Evolutionary conservation across 768 basidiomycete species (phyloP), one percentile per base, ranked within the genome.

Genomic region (Mrakia hoshinonis): DNA sequence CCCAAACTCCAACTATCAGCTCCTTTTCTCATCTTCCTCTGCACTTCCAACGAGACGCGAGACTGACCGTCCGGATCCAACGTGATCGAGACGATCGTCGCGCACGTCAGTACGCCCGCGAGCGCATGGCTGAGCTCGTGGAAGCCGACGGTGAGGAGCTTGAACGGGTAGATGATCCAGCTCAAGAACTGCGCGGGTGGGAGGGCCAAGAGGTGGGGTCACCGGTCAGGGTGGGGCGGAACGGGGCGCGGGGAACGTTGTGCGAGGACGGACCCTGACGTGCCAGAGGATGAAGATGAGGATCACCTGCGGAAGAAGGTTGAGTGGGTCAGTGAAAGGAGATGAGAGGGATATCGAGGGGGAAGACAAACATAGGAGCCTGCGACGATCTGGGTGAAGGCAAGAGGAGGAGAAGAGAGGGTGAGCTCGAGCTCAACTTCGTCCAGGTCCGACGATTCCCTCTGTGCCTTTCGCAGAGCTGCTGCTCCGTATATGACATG

Each of bases 41-140:
- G 2, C 24, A 31, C 2, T 29, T 13, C 29, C 10, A 52, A 29
- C 3, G 10, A 26, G 52, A 54, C 29, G 13, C 3, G 11, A 10
- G 36, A 36, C 58, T 36, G 31, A 61, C 58, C 92, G 75, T 92
- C 90, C 54, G 90, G 91, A 81, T 93, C 91, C 18, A 93, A 85
- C 76, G 91, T 86, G 61, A 93, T 88, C 18, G 89, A 90, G 76
- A 91, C 86, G 51, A 93, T 91, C 46, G 79, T 85, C n/a, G 91
- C 91, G 74, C 91, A 91, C 22, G 91, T 93, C 39, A 93, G 81
- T 38, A 92, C 80, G 54, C 91, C 91, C 55, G 85, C 81, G 68
- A 92, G 75, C 6, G 91, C 91, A 79, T 93, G 91, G 83, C 89
- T 90, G 89, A 92, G 89, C 89, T 48, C 24, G 29, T 31, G 54